Evolutionary conservation across 176 grass and related monocot genomes (phyloP).

Genomic region (Typha latifolia): DNA sequence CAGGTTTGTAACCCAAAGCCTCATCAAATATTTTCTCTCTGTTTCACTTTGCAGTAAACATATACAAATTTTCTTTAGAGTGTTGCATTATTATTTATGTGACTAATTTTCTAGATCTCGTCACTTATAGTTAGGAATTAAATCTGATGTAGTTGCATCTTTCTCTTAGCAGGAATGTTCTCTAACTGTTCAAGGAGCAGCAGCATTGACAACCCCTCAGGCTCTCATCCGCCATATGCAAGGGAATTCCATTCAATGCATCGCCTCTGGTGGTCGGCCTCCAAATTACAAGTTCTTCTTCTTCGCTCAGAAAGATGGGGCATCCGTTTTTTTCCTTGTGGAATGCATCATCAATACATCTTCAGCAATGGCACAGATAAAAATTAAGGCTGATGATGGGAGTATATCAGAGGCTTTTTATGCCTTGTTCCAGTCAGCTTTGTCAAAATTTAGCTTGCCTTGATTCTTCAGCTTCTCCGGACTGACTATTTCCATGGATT

Average conservation of each 20-base stretch:
- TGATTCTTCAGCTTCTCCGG: not conserved
- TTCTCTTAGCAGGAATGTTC: constrained; percentile 49
- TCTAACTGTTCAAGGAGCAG: constrained; percentile 72
- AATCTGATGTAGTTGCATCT: constrained; percentile 1
- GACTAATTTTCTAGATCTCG: no score
- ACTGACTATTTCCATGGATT: not conserved
- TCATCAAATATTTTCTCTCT: no score
- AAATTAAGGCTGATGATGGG: constrained; percentile 88
- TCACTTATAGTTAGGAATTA: not conserved
- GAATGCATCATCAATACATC: constrained; percentile 90
- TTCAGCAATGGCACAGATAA: constrained; percentile 75
- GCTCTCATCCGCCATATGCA: constrained; percentile 94
- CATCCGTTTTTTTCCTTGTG: constrained; percentile 67
- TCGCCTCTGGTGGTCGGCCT: constrained; percentile 88
- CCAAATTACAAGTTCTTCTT: constrained; percentile 99
- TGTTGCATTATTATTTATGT: no score
- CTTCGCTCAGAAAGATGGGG: constrained; percentile 79
- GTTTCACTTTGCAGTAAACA: no score
- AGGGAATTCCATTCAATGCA: constrained; percentile 72
- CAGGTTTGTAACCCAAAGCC: constrained; percentile 39
- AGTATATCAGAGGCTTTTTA: constrained; percentile 53
- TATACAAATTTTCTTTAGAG: no score
- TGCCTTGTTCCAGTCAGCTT: constrained; percentile 53
- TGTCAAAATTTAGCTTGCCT: constrained; percentile 61
- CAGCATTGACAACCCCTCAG: constrained; percentile 60